Base-by-base conservation (phyloP, 345 rosid genomes). In the Lumnitzera racemosa region DNA sequence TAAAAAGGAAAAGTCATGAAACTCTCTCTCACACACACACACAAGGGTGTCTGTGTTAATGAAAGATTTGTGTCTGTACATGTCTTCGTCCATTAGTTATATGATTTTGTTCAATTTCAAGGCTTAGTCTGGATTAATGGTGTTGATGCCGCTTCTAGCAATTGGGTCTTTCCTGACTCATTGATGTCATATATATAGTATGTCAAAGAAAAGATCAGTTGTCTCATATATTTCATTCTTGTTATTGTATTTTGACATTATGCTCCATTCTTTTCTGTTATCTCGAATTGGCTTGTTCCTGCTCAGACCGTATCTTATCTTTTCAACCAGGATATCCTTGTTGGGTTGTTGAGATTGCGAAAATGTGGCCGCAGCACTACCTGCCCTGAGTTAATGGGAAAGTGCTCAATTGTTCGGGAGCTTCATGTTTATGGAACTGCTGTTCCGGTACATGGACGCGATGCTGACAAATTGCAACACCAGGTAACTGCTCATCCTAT, bases 341-440 rank as follows among this genome's bases (percentile, higher is more conserved):
- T 88, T 64, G 99, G 99, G 2, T 70, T 95, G 62, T 70, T 90
- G 82, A 90, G 96, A 23, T 75, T 90, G 75, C 76, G 97, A 27
- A 95, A 82, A 79, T 90, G 97, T 62, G 96, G 97, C 49, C 72
- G 66, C 68, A 95, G 90, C 49, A 89, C 82, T 62, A 85, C 88
- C 16, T 90, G 97, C 72, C 97, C 95, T 36, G 97, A 95, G 75
- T 90, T 90, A 27, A 78, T 68, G 54, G 95, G 96, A 62, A 88
- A 81, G 68, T 90, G 99, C 64, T 90, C 96, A 7, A 84, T 95
- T 66, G 91, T 95, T 51, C 97, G 99, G 17, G 99, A 95, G 75
- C 99, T 95, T 76, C 99, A 95, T 67, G 95, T 95, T n/a, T 95
- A 90, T 68, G 99, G 99, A 73, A 90, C 99, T 59, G 97, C 99